These are phyloP conservation scores for Mucor sp. DNA, from an alignment of 371 early-diverging fungal genomes.

Conservation along the genomic window DNA sequence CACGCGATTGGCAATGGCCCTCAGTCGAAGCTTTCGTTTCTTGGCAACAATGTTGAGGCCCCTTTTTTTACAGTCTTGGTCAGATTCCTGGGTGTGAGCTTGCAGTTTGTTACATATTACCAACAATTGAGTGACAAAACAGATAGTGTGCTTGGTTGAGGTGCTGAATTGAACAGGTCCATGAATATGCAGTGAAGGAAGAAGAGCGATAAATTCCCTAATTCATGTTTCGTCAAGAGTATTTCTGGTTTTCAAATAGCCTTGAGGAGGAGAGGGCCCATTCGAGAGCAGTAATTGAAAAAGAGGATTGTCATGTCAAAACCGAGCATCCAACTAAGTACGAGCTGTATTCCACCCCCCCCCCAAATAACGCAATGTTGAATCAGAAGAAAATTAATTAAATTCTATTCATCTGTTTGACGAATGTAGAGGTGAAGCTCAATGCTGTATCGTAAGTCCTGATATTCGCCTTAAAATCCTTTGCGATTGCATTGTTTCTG, in stretches of 20 bases:
- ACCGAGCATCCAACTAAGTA: too few species aligned
- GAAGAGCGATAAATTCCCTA: not conserved
- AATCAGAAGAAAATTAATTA: too few species aligned
- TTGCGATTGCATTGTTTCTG: too few species aligned
- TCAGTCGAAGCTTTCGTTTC: conserved; percentile 47
- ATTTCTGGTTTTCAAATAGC: not conserved
- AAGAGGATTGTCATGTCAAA: too few species aligned
- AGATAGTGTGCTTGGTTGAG: conserved; percentile 23
- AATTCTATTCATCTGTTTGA: too few species aligned
- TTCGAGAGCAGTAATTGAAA: too few species aligned
- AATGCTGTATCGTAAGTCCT: too few species aligned
- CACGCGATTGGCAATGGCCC: conserved; percentile 58
- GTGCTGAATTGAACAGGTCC: not conserved
- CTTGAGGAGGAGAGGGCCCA: too few species aligned
- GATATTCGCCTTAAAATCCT: too few species aligned
- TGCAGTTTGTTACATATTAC: conserved; percentile 25
- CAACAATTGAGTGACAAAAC: conserved; percentile 62
- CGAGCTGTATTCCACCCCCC: too few species aligned
- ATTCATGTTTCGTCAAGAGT: not conserved
- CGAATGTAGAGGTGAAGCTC: too few species aligned
- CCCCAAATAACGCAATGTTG: too few species aligned
- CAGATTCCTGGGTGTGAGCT: not conserved
- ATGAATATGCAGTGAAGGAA: not conserved
- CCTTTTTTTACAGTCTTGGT: conserved; percentile 32
- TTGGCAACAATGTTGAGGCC: conserved; percentile 57